Evolutionary conservation across 768 basidiomycete genomes (phyloP).

Genomic region (Phallus indusiatus): DNA sequence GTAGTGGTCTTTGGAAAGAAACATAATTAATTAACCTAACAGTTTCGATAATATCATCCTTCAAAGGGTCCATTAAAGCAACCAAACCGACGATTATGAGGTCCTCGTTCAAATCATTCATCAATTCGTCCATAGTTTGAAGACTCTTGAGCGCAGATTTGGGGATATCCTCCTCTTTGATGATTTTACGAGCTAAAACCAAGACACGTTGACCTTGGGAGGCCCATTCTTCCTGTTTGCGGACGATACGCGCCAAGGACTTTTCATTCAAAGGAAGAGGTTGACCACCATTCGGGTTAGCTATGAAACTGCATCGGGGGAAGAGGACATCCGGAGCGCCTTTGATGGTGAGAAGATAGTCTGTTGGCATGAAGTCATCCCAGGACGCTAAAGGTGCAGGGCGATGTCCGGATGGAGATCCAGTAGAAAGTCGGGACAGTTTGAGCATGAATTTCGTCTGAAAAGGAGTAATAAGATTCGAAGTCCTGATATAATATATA

Average conservation of each 20-base stretch:
- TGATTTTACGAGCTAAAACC: slow-evolving; percentile 38
- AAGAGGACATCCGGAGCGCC: slow-evolving; percentile 46
- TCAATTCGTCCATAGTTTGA: slow-evolving; percentile 34
- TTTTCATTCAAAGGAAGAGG: slow-evolving; percentile 22
- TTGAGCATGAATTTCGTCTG: slow-evolving; percentile 50
- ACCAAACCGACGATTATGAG: slow-evolving; percentile 49
- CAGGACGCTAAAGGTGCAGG: slow-evolving; percentile 20
- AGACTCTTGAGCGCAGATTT: slow-evolving; percentile 20
- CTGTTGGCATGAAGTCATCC: slow-evolving; percentile 19
- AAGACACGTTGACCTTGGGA: slow-evolving; percentile 53
- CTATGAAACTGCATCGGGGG: slow-evolving; percentile 29
- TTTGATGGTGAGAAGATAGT: slow-evolving; percentile 31
- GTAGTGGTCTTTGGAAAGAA: background rate
- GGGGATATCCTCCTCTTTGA: slow-evolving; percentile 25
- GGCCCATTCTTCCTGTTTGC: slow-evolving; percentile 40
- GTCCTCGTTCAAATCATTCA: slow-evolving; percentile 32
- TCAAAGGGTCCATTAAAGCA: slow-evolving; percentile 53
- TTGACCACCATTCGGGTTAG: slow-evolving; percentile 28
- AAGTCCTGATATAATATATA: no score
- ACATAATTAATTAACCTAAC: slow-evolving; percentile 23
- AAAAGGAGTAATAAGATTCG: slow-evolving; percentile 12
- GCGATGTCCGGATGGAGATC: background rate
- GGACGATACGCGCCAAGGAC: slow-evolving; percentile 23
- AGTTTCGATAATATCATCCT: slow-evolving; percentile 43
- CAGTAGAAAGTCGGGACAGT: slow-evolving; percentile 19